phyloP scores from a whole-genome alignment of 306 rosid species.

The Prunus salicina region DNA sequence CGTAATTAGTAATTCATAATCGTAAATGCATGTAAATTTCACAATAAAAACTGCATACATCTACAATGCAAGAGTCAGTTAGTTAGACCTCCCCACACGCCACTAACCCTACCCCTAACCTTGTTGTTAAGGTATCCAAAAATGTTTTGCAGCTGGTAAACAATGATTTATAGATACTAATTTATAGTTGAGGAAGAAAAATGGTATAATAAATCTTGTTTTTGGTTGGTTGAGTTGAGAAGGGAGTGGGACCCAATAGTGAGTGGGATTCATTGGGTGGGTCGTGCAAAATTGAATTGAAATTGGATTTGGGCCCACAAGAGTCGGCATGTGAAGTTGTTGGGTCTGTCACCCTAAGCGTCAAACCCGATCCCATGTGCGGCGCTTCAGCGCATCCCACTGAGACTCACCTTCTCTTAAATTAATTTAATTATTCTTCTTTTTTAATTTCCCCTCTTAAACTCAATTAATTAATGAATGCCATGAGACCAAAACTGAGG shows the following conservation, averaged over 20 bases:
- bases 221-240: conserved; percentile 1
- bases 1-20: too few relatives aligned
- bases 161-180: neutral
- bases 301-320: conserved; percentile 32
- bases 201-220: neutral
- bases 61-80: too few relatives aligned
- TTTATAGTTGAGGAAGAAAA: neutral
- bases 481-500: neutral
- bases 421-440: neutral
- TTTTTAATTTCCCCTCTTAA: neutral
- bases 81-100: too few relatives aligned
- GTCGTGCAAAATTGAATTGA: conserved; percentile 1
- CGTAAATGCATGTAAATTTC: too few relatives aligned
- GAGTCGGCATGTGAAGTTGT: conserved; percentile 70
- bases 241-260: conserved; percentile 55
- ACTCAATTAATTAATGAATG: neutral
- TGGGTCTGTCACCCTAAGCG: conserved; percentile 50
- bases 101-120: too few relatives aligned
- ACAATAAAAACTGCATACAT: too few relatives aligned
- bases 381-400: conserved; percentile 76
- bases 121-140: neutral
- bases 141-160: neutral
- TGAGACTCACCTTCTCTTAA: conserved; percentile 19
- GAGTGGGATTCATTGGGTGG: conserved; percentile 43
- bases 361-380: conserved; percentile 93